Evolutionary conservation across 2,329 filamentous ascomycete species (phyloP).

Genomic region (Apiospora hydei): DNA sequence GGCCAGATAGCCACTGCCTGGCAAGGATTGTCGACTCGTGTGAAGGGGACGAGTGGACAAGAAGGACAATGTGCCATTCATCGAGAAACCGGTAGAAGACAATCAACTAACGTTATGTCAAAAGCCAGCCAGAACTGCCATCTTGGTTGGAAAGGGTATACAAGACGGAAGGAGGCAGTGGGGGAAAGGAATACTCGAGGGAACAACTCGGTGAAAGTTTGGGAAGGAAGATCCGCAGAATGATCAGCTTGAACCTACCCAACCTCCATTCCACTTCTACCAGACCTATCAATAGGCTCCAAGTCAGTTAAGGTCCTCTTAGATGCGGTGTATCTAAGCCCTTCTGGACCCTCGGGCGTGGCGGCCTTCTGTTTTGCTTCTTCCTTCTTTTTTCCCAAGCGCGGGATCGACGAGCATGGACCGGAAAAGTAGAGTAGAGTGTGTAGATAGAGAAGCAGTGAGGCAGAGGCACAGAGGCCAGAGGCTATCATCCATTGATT

Average conservation of each 20-base stretch:
- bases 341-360: slow-evolving; percentile 10
- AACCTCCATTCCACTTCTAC: neutral
- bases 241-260: neutral
- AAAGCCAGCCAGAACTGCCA: neutral
- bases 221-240: slow-evolving; percentile 3
- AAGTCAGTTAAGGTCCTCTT: neutral
- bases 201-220: neutral
- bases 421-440: slow-evolving; percentile 3
- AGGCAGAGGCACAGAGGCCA: neutral
- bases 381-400: slow-evolving; percentile 10
- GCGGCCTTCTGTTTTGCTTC: slow-evolving; percentile 16
- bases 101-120: neutral
- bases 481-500: slow-evolving; percentile 9
- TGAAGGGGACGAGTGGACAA: neutral
- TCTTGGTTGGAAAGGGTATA: neutral
- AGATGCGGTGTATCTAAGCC: neutral
- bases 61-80: neutral
- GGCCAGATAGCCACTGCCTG: neutral
- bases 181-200: neutral
- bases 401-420: slow-evolving; percentile 31
- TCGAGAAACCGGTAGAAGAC: neutral
- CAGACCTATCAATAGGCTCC: neutral
- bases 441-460: slow-evolving; percentile 24
- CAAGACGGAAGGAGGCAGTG: neutral
- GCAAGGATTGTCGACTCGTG: neutral